These are phyloP conservation scores for Boletus rex-veris DNA, from an alignment of 768 basidiomycete species.

Conservation along the genomic window DNA sequence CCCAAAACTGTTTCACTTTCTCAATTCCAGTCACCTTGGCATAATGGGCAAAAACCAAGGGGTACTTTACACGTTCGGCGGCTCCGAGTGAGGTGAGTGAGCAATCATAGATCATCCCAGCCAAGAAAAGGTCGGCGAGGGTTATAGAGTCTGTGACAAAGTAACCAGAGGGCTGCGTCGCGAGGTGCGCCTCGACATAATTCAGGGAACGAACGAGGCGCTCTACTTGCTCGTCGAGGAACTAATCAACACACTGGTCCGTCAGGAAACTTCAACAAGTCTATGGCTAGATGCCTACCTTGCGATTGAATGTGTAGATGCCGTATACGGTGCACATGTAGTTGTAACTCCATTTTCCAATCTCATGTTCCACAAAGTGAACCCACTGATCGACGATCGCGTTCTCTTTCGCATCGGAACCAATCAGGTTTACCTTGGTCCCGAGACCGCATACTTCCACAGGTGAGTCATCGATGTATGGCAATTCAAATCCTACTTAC, in stretches of 20 bases:
- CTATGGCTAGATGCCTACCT: not conserved
- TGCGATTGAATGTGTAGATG: not conserved
- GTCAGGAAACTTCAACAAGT: not conserved
- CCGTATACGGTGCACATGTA: not conserved
- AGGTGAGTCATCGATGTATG: not conserved
- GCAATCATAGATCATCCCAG: not conserved
- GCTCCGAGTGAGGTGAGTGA: constrained; percentile 3
- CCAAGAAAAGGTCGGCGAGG: constrained; percentile 20
- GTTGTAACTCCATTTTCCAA: not conserved
- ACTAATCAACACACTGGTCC: not conserved
- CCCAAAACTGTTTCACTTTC: constrained; percentile 9
- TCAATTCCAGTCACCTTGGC: constrained; percentile 13
- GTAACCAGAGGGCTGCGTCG: constrained; percentile 9
- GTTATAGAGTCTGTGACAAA: constrained; percentile 13
- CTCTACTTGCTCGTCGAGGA: not conserved
- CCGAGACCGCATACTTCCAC: constrained; percentile 12
- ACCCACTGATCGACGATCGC: constrained; percentile 21
- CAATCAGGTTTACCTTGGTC: constrained; percentile 10
- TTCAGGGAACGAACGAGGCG: constrained; percentile 5
- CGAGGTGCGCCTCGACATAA: constrained; percentile 15
- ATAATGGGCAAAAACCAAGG: constrained; percentile 10
- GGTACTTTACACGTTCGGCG: constrained; percentile 14
- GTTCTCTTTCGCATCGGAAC: constrained; percentile 7
- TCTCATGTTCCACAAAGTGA: constrained; percentile 19
- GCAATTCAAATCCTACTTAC: constrained; percentile 2